Conservation (phyloP, 495 filamentous ascomycete genomes). For the Hypoxylon perforatum region DNA sequence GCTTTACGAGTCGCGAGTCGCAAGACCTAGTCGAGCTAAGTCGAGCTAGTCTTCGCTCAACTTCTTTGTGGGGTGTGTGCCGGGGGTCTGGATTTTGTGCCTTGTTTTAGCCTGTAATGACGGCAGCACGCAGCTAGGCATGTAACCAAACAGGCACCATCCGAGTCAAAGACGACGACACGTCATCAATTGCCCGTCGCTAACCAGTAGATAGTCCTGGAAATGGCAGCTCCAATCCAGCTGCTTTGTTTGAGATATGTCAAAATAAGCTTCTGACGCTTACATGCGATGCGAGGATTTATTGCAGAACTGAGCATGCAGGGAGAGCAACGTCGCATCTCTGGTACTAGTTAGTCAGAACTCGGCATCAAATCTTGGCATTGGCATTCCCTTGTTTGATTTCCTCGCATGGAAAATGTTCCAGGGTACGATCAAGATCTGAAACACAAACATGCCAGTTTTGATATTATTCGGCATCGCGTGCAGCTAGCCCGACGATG, state of each 20-base stretch:
- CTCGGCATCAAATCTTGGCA: slow-evolving; percentile 21
- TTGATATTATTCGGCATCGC: slow-evolving; percentile 11
- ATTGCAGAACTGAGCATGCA: not conserved
- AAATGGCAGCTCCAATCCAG: not conserved
- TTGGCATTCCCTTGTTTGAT: too few species aligned
- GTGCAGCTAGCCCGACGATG: slow-evolving; percentile 6
- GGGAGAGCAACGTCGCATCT: not conserved
- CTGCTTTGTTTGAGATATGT: slow-evolving; percentile 1
- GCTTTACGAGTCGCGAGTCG: slow-evolving; percentile 24
- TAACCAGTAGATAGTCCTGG: slow-evolving; percentile 8
- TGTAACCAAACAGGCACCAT: slow-evolving; percentile 17
- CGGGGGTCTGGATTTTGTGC: slow-evolving; percentile 29
- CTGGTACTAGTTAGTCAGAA: not conserved
- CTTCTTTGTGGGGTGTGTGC: slow-evolving; percentile 25
- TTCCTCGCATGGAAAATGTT: too few species aligned
- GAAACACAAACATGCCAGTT: slow-evolving; percentile 28
- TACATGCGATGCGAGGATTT: not conserved
- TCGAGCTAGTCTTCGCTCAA: not conserved
- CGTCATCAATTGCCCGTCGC: slow-evolving; percentile 34
- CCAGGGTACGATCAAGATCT: slow-evolving; percentile 4
- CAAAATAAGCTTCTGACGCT: slow-evolving; percentile 9
- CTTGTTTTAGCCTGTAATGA: slow-evolving; percentile 42
- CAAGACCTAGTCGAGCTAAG: slow-evolving; percentile 2
- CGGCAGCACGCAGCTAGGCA: slow-evolving; percentile 30
- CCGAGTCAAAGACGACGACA: slow-evolving; percentile 39